Base-by-base conservation (phyloP, 1,139 yeast species). In the Hansenula lynferdii region DNA sequence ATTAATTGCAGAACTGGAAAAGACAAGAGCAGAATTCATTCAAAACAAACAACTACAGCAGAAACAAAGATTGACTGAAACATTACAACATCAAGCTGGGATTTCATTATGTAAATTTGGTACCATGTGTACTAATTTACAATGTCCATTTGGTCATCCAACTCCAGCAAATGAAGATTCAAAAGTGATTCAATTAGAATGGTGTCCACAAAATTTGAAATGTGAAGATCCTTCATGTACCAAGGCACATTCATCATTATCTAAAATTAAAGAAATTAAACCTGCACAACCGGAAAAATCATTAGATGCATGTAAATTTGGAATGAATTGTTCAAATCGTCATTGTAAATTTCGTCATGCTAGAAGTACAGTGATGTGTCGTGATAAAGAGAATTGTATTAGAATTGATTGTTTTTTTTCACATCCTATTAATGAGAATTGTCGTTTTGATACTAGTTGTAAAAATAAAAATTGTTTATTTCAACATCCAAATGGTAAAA, bases 81-180 rank as follows among this genome's bases (percentile, higher is more conserved):
- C 31, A 48, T 56, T 42, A 38, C 49, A 61, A 57, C 42, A 58
- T 54, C 32, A 58, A 47, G 45, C 65, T 15, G 76, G 80, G 33
- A 70, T 77, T 42, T 73, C 77, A 6, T 56, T 81, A 30, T 87
- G 96, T 67, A 84, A 83, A 58, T 87, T 75, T 60, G 94, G 92
- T 28, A 68, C 72, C 24, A 64, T 77, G 38, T 87, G 96, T 61
- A 69, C 84, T 23, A 85, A 84, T 54, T 87, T 80, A 44, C 63
- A 75, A 45, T 87, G 96, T 65, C 87, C 89, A 20, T 86, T 81
- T 65, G 96, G 90, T 22, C 96, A 87, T 56, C 96, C 96, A 35
- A 85, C 96, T 1, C 94, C 95, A 1, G 85, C 87, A 14, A 85
- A 84, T 59, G 76, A 73, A 42, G 77, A 74, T 42, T 87, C 89